phyloP scores from a whole-genome alignment of 2,329 filamentous ascomycete species.

The Grosmannia huntii region DNA sequence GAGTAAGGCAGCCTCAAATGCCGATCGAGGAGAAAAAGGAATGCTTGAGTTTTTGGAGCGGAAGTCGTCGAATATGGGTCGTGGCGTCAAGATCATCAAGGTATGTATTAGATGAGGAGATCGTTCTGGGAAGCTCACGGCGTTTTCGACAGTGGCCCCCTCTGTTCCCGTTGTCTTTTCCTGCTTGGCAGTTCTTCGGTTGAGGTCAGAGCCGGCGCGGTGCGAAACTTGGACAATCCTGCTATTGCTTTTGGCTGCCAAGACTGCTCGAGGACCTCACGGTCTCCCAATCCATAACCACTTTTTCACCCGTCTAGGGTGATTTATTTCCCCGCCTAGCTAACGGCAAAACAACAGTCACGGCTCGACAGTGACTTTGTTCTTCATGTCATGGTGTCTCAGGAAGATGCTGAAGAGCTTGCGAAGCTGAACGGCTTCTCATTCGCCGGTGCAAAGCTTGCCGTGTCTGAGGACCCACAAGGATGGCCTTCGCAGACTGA shows the following conservation, averaged over 20 bases:
- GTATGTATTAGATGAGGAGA: conserved; percentile 42
- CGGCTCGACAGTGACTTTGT: conserved; percentile 50
- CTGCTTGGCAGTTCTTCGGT: background rate
- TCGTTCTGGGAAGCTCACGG: background rate
- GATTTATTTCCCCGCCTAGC: conserved; percentile 34
- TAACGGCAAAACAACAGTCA: conserved; percentile 54
- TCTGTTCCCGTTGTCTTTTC: background rate
- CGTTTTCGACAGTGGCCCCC: conserved; percentile 1
- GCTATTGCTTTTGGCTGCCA: background rate
- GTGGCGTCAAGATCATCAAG: conserved; percentile 57
- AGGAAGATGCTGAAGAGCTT: conserved; percentile 51
- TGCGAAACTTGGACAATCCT: background rate
- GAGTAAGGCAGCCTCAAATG: conserved; percentile 55
- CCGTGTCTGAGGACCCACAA: conserved; percentile 34
- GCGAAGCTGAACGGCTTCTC: conserved; percentile 54
- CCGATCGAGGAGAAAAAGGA: conserved; percentile 52
- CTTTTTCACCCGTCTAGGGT: background rate
- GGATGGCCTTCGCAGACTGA: conserved; percentile 22
- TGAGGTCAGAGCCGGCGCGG: background rate
- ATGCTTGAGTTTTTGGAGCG: conserved; percentile 58
- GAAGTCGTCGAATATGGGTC: conserved; percentile 47
- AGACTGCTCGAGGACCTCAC: conserved; percentile 1
- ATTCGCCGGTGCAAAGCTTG: conserved; percentile 54
- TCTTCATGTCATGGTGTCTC: conserved; percentile 53
- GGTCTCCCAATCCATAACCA: background rate